Evolutionary conservation across 768 basidiomycete species (phyloP).

Genomic region (Podaxis mareebaensis): DNA sequence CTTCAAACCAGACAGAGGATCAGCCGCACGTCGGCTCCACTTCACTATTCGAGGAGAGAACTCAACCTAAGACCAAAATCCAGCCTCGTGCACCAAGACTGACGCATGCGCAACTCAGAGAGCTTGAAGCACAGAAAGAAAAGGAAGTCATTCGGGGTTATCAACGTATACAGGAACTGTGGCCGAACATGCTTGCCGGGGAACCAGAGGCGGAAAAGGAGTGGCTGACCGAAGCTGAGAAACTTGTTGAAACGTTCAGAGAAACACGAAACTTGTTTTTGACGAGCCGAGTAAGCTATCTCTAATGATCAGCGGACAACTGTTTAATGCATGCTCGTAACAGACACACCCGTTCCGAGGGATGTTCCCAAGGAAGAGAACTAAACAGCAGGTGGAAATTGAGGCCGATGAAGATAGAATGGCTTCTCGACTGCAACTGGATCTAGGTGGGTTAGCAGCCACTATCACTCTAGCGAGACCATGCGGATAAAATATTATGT

Average conservation of each 20-base stretch:
- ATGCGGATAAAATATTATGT: neutral
- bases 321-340: neutral
- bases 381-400: conserved; percentile 36
- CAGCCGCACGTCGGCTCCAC: conserved; percentile 25
- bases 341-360: conserved; percentile 62
- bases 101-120: conserved; percentile 57
- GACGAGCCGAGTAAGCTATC: conserved; percentile 64
- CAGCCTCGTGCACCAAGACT: conserved; percentile 45
- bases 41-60: conserved; percentile 65
- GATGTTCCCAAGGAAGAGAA: conserved; percentile 59
- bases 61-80: conserved; percentile 34
- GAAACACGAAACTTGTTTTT: conserved; percentile 85
- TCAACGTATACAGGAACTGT: conserved; percentile 58
- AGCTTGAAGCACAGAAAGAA: conserved; percentile 67
- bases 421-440: conserved; percentile 74
- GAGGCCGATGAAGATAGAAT: conserved; percentile 72
- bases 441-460: conserved; percentile 52
- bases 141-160: conserved; percentile 62
- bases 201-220: conserved; percentile 55
- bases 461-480: no score
- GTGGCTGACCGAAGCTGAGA: conserved; percentile 86
- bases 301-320: conserved; percentile 4
- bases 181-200: conserved; percentile 51
- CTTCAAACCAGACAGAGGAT: conserved; percentile 20
- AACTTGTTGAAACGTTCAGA: conserved; percentile 85